Evolutionary conservation across 208 protist genomes (phyloP), one percentile per base, ranked within the genome.

Genomic region (Trypanosoma avium): DNA sequence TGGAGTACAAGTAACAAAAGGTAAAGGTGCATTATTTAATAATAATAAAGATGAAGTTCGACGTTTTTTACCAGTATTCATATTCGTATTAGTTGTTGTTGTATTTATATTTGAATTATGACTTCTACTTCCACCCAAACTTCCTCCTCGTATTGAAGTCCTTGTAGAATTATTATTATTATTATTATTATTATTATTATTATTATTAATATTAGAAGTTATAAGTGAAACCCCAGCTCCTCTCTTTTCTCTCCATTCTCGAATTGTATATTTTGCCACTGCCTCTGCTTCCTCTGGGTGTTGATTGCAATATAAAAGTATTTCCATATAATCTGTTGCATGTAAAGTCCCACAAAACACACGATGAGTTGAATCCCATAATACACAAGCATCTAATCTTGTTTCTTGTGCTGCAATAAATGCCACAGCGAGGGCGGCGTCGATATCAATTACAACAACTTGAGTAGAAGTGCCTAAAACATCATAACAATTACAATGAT

Each of bases 401-500:
- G 84, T 93, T 62, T 96, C 90, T 58, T 94, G 88, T 13, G 90
- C 90, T 2, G 88, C 86, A 36, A 96, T 91, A 62, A 96, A 96
- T 35, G 87, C 88, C 13, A 92, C 78, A 0, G 78, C 67, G 21
- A 96, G 70, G 8, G 86, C 72, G 7, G 78, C 74, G 22, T 91
- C 73, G 15, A 92, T 77, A 48, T 96, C 86, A 19, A 96, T 55
- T 12, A 94, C 79, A 21, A 93, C 86, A 3, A 96, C 84, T 73
- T 96, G 90, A 32, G 90, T 94, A 1, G 84, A 92, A 12, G 82
- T 82, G 46, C 84, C 81, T 9, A 96, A 56, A 72, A 92, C 79
- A 61, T 94, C 84, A 62, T 96, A 96, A 73, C 85, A 89, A 42
- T 73, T 90, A 67, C 84, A 90, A 54, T 77, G 79, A 15, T 72